A percentile compares a stretch with the other conserved stretches of the same genome.
These are phyloP conservation scores for Cyberlindnera mrakii DNA, from an alignment of 805 yeast species.

Conservation along the genomic window DNA sequence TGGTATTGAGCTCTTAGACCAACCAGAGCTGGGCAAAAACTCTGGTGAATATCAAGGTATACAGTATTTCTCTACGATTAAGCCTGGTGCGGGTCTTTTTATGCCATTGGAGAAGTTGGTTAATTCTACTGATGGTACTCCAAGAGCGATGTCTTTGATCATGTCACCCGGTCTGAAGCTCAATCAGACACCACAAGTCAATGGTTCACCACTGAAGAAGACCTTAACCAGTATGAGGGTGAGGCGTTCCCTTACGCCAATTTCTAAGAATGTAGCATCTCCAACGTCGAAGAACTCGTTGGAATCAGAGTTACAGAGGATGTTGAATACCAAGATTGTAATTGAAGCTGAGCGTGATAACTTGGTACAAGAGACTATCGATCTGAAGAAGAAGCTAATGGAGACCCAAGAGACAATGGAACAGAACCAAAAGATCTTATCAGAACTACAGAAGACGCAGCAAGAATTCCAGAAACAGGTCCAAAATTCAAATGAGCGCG, in stretches of 20 bases:
- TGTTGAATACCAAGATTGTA: slow-evolving; percentile 13
- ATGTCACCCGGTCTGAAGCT: too few relatives aligned
- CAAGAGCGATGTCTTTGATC: too few relatives aligned
- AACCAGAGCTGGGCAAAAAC: slow-evolving; percentile 67
- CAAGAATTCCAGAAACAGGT: slow-evolving; percentile 4
- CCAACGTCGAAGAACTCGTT: slow-evolving; percentile 1
- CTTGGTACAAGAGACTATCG: slow-evolving; percentile 29
- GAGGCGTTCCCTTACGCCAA: too few relatives aligned
- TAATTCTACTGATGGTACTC: too few relatives aligned
- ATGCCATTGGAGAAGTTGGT: slow-evolving; percentile 46
- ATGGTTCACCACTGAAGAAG: too few relatives aligned
- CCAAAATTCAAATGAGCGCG: slow-evolving; percentile 15
- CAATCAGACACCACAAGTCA: too few relatives aligned
- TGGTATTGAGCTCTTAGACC: slow-evolving; percentile 76
- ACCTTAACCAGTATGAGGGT: too few relatives aligned
- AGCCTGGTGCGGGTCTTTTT: slow-evolving; percentile 70
- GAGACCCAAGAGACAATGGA: slow-evolving; percentile 24
- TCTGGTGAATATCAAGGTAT: slow-evolving; percentile 75
- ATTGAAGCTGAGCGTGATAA: slow-evolving; percentile 28
- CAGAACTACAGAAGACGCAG: slow-evolving; percentile 10
- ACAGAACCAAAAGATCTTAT: slow-evolving; percentile 8
- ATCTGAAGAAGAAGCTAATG: slow-evolving; percentile 5
- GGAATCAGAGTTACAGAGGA: slow-evolving; percentile 17
- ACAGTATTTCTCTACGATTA: slow-evolving; percentile 58
- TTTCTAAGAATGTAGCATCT: background rate